Evolutionary conservation across 2,329 filamentous ascomycete genomes (phyloP), one percentile per base, ranked within the genome.

Genomic region (Penicillium decumbens): DNA sequence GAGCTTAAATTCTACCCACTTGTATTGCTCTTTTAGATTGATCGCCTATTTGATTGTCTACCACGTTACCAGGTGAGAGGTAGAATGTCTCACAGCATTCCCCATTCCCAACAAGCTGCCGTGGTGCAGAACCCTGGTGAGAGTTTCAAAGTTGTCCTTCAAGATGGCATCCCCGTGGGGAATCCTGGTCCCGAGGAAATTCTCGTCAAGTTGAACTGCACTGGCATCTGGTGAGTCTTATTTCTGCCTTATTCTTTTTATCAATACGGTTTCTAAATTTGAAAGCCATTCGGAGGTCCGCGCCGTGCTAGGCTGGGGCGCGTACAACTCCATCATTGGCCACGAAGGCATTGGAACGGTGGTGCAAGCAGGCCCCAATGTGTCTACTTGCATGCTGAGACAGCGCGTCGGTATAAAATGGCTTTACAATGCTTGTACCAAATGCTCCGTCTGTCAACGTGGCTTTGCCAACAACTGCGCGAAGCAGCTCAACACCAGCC

Each of bases 271-370:
- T 8, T 32, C 9, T 15, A 20, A 40, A 18, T 20, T 28, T 30
- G 10, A 30, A 6, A 63, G 60, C 20, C 56, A 57, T 39, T 63
- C 60, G 1, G 60, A 63, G 51, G 53, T 61, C n/a, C 59, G 60
- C 32, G 60, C 60, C 1, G 56, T 59, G 0, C 24, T 55, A 25
- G 56, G 46, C 3, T 63, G 58, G 57, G 54, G 56, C 15, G 30
- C 43, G 10, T 63, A 63, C 27, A 61, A 62, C 45, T 41, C 56
- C 10, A 63, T 63, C n/a, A 61, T 63, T 41, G 59, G 59, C 27
- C 60, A 63, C n/a, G 60, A 63, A 54, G 60, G 60, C 20, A 49
- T 63, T 1, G 60, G 60, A 3, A 56, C 39, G 2, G 54, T 63
- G 13, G 49, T 56, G 2, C 49, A 56, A 37, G 15, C 51, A 3